Evolutionary conservation across 1,284 basidiomycete genomes (phyloP).

Genomic region (Rhodofomes roseus): DNA sequence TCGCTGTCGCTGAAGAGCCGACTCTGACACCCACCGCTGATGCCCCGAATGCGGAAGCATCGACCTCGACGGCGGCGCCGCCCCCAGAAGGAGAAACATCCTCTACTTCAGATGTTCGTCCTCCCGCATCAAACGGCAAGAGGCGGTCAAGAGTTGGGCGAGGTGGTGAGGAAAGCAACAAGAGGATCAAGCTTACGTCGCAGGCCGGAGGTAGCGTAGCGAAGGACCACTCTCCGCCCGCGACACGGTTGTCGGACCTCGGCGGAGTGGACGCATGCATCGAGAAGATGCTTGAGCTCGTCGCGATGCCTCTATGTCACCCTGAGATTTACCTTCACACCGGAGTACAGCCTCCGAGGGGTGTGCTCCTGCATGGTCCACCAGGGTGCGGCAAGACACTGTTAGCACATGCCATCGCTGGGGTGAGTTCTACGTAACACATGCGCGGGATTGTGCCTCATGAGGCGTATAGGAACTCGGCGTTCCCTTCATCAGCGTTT

Average conservation of each 20-base stretch:
- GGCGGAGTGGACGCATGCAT: conserved; percentile 86
- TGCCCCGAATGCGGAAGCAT: conserved; percentile 1
- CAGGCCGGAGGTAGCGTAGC: conserved; percentile 25
- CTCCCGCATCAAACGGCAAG: conserved; percentile 37
- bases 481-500: conserved; percentile 91
- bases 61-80: background rate
- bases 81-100: conserved; percentile 11
- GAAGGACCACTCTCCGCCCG: conserved; percentile 66
- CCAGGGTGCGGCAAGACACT: conserved; percentile 97
- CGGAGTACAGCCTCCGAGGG: conserved; percentile 89
- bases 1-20: conserved; percentile 26
- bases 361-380: conserved; percentile 94
- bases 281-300: conserved; percentile 92
- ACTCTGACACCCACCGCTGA: conserved; percentile 13
- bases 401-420: conserved; percentile 89
- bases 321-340: conserved; percentile 95
- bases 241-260: conserved; percentile 75
- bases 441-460: conserved; percentile 14
- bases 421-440: conserved; percentile 50
- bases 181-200: conserved; percentile 43
- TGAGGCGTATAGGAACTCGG: conserved; percentile 66
- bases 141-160: conserved; percentile 56
- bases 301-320: conserved; percentile 92
- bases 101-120: conserved; percentile 17
- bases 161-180: conserved; percentile 45